Conservation (phyloP, 2,329 filamentous ascomycete species). For the Pseudonectria foliicola region DNA sequence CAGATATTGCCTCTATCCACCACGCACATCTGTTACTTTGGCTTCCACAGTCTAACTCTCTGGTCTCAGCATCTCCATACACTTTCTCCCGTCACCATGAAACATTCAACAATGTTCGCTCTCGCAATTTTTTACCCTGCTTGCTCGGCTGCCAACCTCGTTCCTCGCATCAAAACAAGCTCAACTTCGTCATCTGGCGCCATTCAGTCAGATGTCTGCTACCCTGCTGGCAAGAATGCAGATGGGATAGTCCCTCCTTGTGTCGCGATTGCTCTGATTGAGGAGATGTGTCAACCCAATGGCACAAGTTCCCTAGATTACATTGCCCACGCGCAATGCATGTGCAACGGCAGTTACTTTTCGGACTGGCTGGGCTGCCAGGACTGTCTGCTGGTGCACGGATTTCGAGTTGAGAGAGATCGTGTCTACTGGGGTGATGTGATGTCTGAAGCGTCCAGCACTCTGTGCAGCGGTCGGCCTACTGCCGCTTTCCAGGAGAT, state of each 20-base stretch:
- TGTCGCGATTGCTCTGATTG: constrained; percentile 22
- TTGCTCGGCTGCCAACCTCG: too few relatives aligned
- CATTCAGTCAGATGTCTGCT: constrained; percentile 5
- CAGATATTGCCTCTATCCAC: too few relatives aligned
- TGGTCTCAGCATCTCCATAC: too few relatives aligned
- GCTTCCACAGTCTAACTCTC: too few relatives aligned
- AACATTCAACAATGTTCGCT: too few relatives aligned
- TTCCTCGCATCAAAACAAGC: not conserved
- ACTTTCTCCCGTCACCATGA: too few relatives aligned
- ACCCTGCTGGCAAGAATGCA: constrained; percentile 1
- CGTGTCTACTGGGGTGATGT: constrained; percentile 27
- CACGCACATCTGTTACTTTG: too few relatives aligned
- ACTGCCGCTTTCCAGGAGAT: constrained; percentile 29
- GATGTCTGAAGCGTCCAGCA: constrained; percentile 26
- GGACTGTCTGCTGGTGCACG: constrained; percentile 33
- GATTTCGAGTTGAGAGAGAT: constrained; percentile 29
- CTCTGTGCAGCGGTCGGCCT: constrained; percentile 31
- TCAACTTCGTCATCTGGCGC: not conserved
- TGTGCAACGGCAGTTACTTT: constrained; percentile 38
- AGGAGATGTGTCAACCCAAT: constrained; percentile 23
- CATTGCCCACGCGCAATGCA: constrained; percentile 29
- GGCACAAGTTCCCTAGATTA: constrained; percentile 17
- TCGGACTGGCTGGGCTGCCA: constrained; percentile 35
- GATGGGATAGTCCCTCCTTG: constrained; percentile 19
- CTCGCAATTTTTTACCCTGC: too few relatives aligned